Conservation (phyloP, 129 eudicot species). For the Pittosporum tobira region DNA sequence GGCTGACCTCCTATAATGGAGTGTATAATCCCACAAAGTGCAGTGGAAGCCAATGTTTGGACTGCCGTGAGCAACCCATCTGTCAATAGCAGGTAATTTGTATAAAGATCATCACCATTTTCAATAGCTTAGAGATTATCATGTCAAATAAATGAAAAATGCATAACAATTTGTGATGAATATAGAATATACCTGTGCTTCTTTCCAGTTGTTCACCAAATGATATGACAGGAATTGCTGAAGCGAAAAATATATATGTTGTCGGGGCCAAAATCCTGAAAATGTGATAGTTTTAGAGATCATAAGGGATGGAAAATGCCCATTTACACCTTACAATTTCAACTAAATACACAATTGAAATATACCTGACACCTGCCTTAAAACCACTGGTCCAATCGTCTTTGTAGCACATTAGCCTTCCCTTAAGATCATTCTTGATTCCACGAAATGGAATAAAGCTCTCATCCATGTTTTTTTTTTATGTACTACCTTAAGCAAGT, state of each 20-base stretch:
- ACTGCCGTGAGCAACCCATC: conserved; percentile 12
- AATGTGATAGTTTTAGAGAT: not conserved
- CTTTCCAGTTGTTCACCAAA: conserved; percentile 14
- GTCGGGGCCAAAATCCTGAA: conserved; percentile 18
- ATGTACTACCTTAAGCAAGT: not conserved
- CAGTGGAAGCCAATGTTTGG: conserved; percentile 15
- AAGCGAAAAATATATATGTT: conserved; percentile 13
- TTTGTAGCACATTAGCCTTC: conserved; percentile 19
- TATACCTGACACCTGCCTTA: conserved; percentile 8
- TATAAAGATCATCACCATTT: not conserved
- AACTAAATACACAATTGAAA: not conserved
- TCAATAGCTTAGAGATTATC: not conserved
- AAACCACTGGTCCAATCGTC: conserved; percentile 18
- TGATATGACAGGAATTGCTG: conserved; percentile 14
- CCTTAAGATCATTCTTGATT: conserved; percentile 14
- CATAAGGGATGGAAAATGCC: not conserved
- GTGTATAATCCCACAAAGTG: conserved; percentile 17
- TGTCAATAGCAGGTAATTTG: conserved; percentile 1
- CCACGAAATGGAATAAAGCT: conserved; percentile 14
- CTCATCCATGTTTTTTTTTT: conserved; percentile 11
- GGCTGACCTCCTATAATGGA: conserved; percentile 13
- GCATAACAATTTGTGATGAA: not conserved
- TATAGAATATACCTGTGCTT: conserved; percentile 8
- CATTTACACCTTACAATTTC: not conserved
- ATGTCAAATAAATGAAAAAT: not conserved